Conservation (phyloP, 768 basidiomycete genomes). For the Amanita thiersii region DNA sequence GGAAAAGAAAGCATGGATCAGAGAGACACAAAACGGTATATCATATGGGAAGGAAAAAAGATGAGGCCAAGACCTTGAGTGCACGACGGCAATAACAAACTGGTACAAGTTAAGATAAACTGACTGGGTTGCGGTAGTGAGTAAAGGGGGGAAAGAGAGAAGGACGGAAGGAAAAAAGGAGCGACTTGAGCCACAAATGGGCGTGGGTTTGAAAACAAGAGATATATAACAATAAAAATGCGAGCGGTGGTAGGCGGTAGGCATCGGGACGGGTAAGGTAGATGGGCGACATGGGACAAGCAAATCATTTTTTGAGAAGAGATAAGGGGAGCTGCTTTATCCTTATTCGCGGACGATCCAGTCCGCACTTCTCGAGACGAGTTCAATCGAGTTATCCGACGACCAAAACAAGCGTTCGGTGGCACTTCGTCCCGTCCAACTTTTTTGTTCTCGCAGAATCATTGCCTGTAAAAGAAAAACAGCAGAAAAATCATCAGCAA, state of each 20-base stretch:
- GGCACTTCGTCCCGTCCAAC: slow-evolving; percentile 87
- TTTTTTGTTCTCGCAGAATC: slow-evolving; percentile 92
- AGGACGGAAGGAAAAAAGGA: too few relatives aligned
- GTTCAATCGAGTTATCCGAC: slow-evolving; percentile 82
- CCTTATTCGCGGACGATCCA: slow-evolving; percentile 71
- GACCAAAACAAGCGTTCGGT: slow-evolving; percentile 93
- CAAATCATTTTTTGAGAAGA: background rate
- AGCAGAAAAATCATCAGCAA: slow-evolving; percentile 4
- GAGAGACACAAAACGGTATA: background rate
- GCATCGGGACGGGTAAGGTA: too few relatives aligned
- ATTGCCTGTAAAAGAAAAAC: slow-evolving; percentile 55
- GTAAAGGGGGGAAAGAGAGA: background rate
- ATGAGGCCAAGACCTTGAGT: too few relatives aligned
- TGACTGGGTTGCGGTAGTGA: too few relatives aligned
- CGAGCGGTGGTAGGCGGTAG: too few relatives aligned
- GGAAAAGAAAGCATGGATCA: background rate
- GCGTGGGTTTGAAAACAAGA: background rate
- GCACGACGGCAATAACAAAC: too few relatives aligned
- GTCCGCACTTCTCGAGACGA: slow-evolving; percentile 77
- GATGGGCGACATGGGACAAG: background rate
- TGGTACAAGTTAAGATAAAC: slow-evolving; percentile 6
- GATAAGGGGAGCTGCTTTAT: background rate
- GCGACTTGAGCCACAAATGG: slow-evolving; percentile 9
- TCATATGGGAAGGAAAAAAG: background rate
- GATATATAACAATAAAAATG: slow-evolving; percentile 8